These are phyloP conservation scores for Tetrapyrgos nigripes DNA, from an alignment of 1,284 basidiomycete genomes.

Conservation along the genomic window DNA sequence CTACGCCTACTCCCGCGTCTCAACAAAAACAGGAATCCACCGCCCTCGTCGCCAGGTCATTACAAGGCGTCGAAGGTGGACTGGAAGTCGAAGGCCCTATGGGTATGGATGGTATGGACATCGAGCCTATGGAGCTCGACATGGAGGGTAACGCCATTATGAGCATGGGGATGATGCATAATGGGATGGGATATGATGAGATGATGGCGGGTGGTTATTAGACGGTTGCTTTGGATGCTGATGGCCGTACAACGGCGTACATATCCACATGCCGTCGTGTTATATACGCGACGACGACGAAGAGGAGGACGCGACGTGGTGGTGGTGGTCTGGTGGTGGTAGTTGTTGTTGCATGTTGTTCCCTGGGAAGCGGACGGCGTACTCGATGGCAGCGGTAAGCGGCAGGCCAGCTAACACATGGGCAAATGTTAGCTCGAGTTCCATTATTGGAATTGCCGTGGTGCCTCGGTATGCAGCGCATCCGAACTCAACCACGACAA, in stretches of 20 bases:
- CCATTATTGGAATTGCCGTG: background rate
- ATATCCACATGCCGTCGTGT: no score
- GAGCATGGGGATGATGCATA: slow-evolving; percentile 26
- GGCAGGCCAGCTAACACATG: background rate
- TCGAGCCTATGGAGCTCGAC: slow-evolving; percentile 1
- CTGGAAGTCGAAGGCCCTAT: slow-evolving; percentile 7
- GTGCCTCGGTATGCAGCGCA: background rate
- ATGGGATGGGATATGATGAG: slow-evolving; percentile 42
- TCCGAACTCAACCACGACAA: background rate
- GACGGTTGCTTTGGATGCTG: no score
- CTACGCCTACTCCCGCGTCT: slow-evolving; percentile 18
- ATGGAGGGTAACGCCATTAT: slow-evolving; percentile 13
- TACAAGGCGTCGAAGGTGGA: slow-evolving; percentile 30
- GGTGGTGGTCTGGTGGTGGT: no score
- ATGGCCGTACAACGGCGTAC: background rate
- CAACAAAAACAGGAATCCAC: slow-evolving; percentile 14
- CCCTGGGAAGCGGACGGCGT: background rate
- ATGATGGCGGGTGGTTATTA: slow-evolving; percentile 38
- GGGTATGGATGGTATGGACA: slow-evolving; percentile 8
- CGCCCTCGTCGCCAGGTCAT: slow-evolving; percentile 23
- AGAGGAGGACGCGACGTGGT: background rate
- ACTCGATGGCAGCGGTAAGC: background rate
- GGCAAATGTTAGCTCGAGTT: no score
- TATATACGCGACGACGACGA: background rate
- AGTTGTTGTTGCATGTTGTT: no score